A percentile compares a stretch with the other conserved stretches of the same genome.
Conservation (phyloP, 345 rosid species). For the Citrus glauca region DNA sequence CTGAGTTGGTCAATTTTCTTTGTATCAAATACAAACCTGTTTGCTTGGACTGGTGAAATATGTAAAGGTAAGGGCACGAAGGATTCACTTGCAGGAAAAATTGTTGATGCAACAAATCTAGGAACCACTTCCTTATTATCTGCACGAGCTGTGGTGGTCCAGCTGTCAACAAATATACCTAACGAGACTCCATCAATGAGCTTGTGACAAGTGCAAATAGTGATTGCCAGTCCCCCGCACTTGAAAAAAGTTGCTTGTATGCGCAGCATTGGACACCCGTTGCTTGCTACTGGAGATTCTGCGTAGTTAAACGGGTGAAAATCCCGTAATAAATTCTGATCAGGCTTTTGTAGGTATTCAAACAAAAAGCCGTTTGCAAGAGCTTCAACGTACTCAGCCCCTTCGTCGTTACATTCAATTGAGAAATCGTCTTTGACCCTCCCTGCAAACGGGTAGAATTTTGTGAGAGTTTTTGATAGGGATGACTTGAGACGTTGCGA, state of each 20-base stretch:
- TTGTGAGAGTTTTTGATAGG: constrained; percentile 14
- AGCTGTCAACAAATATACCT: background rate
- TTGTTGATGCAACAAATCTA: background rate
- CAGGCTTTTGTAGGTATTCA: constrained; percentile 11
- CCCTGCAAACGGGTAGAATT: constrained; percentile 19
- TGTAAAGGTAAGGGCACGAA: background rate
- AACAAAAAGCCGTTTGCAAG: constrained; percentile 3
- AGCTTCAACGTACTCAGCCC: constrained; percentile 16
- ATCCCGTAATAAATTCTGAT: constrained; percentile 7
- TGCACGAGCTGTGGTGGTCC: background rate
- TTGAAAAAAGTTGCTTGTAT: background rate
- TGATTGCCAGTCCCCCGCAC: background rate
- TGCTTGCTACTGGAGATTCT: background rate
- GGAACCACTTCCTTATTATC: background rate
- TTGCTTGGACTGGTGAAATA: background rate
- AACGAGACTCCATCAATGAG: background rate
- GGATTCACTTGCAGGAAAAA: background rate
- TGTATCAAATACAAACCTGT: constrained; percentile 19
- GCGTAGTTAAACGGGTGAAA: constrained; percentile 12
- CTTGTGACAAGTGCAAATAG: background rate
- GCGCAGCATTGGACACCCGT: background rate
- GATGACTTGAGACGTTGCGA: constrained; percentile 13
- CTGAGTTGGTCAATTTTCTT: constrained; percentile 21
- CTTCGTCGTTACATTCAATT: background rate
- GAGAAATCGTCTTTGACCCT: background rate